Base-by-base conservation (phyloP, 2,329 filamentous ascomycete species). In the Apiospora aurea region DNA sequence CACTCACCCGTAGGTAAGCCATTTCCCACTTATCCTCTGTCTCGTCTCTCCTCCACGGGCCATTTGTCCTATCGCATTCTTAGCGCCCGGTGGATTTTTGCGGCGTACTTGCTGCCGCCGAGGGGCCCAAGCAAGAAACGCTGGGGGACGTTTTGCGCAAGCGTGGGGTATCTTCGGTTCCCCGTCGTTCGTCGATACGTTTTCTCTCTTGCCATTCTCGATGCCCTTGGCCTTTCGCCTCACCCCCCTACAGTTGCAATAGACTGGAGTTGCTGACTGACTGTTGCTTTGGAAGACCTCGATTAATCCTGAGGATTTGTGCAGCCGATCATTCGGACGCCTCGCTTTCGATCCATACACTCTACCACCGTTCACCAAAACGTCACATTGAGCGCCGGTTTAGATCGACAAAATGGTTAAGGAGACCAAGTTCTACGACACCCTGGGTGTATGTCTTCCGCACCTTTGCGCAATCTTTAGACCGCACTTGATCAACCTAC, bases 391-490 rank as follows among this genome's bases (percentile, higher is more conserved):
- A 64, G 57, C 18, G 34, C 57, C 57, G n/a, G 4, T 41, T 21
- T 24, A 73, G 44, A 70, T 66, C 71, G 78, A 70, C 82, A 92
- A 79, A 71, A 95, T 95, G 93, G 92, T 91, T 76, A 93, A 93
- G 81, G 93, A 95, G 79, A 93, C 90, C 49, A 94, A 94, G 82
- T 88, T 90, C 81, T 96, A 96, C 85, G 93, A 96, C 74, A 85
- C 89, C 74, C 89, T 96, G 69, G 93, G 93, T 82, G 93, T 95
- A 91, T 80, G 89, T 85, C 70, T 18, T 44, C 51, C 41, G 44
- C 24, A 38, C 38, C 68, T 57, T 43, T 57, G 16, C 38, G 66
- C 75, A 67, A 74, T 70, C 68, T 47, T 72, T 46, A 51, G 47
- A 18, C 44, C 44, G 71, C 51, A 44, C 75, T 75, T 53, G 8